Base-by-base conservation (phyloP, 208 protist species). In the Trypanosoma cruzi region DNA sequence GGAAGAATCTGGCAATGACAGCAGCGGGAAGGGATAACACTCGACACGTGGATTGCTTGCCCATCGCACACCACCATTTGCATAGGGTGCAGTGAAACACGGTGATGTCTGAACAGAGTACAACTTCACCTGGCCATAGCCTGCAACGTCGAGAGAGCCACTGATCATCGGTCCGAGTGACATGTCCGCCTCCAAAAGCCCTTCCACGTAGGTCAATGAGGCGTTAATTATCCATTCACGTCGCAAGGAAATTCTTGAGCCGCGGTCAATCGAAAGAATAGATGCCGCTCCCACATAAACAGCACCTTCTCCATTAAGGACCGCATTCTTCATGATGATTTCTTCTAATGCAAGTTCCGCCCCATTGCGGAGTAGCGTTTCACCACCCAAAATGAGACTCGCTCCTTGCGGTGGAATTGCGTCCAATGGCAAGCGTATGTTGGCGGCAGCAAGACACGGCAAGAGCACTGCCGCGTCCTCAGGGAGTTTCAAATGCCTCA, bases 341-440 rank as follows among this genome's bases (percentile, higher is more conserved):
- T 82, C 80, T 54, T 88, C 82, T 7, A 91, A n/a, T 0, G 31
- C 0, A 31, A 91, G 60, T 6, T 52, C 14, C 16, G 80, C 70
- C 0, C 68, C 63, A 54, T 58, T 14, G 18, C 72, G 79, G 18
- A 88, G 36, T 53, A 81, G 74, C 20, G 82, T 52, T 58, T 88
- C 84, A 44, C 75, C 73, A 28, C 70, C 73, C 28, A 86, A 28
- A 8, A 75, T 58, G 13, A 88, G 46, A 24, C 82, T 81, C 24
- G 80, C 83, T 24, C 63, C 64, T 50, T 65, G 11, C 14, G 57
- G 32, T 1, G 68, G 54, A n/a, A 73, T 37, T 0, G 64, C 37
- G 32, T 10, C 34, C 4, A 29, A 55, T 7, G 22, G 28, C 6
- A 63, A 10, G 32, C 22, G 40, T 28, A 56, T 48, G 46, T 81